Conservation (phyloP, 257 asterid species). For the Misopates orontium region DNA sequence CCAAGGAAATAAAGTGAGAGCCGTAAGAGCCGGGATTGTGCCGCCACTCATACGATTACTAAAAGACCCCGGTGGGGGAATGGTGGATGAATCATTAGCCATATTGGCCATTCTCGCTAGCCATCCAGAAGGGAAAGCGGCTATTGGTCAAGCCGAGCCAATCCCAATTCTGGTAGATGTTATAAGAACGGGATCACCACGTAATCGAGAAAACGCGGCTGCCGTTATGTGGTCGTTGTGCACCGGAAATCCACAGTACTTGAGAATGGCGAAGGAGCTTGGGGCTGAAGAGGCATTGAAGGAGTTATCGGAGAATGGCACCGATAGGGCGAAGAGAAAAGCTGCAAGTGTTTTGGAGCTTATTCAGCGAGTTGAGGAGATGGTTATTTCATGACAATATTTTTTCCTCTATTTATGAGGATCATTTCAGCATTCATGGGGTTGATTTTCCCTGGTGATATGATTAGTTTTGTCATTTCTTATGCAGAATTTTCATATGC, state of each 20-base stretch:
- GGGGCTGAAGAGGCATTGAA: slow-evolving; percentile 84
- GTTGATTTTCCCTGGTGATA: too few species aligned
- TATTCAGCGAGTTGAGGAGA: slow-evolving; percentile 57
- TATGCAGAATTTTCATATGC: too few species aligned
- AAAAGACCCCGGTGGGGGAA: slow-evolving; percentile 87
- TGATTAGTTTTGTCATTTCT: too few species aligned
- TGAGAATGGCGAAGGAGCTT: slow-evolving; percentile 61
- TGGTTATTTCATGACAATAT: slow-evolving; percentile 37
- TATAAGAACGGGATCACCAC: slow-evolving; percentile 78
- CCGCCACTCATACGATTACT: slow-evolving; percentile 69
- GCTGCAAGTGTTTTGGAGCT: slow-evolving; percentile 80
- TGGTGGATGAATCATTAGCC: slow-evolving; percentile 93
- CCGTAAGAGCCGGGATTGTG: slow-evolving; percentile 82
- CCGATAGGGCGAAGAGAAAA: slow-evolving; percentile 90
- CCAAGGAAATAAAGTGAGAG: slow-evolving; percentile 90
- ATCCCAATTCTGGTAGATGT: slow-evolving; percentile 64
- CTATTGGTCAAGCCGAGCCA: slow-evolving; percentile 72
- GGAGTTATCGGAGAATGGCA: slow-evolving; percentile 80
- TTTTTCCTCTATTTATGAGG: too few species aligned
- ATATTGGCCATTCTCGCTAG: slow-evolving; percentile 85
- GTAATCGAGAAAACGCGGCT: slow-evolving; percentile 86
- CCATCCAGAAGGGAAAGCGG: slow-evolving; percentile 83
- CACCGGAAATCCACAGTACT: slow-evolving; percentile 49
- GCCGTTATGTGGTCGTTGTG: slow-evolving; percentile 85
- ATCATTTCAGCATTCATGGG: too few species aligned